Percentiles rank a stretch among this genome's conserved stretches.
Evolutionary conservation across 164 flowering plant genomes (phyloP).

Genomic region (Tetracentron sinense): DNA sequence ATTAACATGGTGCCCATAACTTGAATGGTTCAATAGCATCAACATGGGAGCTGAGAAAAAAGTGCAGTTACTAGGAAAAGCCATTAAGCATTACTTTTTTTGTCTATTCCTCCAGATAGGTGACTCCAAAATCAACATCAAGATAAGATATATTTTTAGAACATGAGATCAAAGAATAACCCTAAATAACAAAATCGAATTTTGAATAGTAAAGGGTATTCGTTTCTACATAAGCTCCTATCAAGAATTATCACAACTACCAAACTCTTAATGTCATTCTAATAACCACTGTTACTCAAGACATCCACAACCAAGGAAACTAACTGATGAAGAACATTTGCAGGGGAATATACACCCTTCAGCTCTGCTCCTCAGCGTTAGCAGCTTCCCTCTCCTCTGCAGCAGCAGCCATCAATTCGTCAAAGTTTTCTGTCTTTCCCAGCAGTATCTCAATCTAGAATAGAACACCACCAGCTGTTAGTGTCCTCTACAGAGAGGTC

Average conservation of each 20-base stretch:
- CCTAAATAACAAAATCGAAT: constrained; percentile 8
- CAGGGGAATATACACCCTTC: constrained; percentile 6
- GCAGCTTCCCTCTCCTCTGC: constrained; percentile 47
- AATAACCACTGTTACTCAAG: neutral
- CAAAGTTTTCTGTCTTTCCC: constrained; percentile 78
- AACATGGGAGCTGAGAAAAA: too few species aligned
- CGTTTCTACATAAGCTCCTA: constrained; percentile 13
- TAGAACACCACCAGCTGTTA: neutral
- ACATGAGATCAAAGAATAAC: too few species aligned
- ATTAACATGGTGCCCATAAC: too few species aligned
- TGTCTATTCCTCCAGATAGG: too few species aligned
- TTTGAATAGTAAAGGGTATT: constrained; percentile 7
- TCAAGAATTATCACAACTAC: constrained; percentile 8
- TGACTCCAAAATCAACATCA: neutral
- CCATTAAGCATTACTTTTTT: too few species aligned
- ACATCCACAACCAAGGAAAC: neutral
- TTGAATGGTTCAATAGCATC: too few species aligned
- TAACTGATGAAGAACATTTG: too few species aligned
- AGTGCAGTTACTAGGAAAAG: too few species aligned
- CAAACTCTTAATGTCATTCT: constrained; percentile 1
- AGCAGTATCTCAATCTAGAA: constrained; percentile 76
- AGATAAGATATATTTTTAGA: neutral
- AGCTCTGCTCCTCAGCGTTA: constrained; percentile 56
- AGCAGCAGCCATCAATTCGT: constrained; percentile 88
- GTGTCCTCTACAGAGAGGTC: too few species aligned